Conservation (phyloP, 441 rosid genomes). For the Lepidium campestre region DNA sequence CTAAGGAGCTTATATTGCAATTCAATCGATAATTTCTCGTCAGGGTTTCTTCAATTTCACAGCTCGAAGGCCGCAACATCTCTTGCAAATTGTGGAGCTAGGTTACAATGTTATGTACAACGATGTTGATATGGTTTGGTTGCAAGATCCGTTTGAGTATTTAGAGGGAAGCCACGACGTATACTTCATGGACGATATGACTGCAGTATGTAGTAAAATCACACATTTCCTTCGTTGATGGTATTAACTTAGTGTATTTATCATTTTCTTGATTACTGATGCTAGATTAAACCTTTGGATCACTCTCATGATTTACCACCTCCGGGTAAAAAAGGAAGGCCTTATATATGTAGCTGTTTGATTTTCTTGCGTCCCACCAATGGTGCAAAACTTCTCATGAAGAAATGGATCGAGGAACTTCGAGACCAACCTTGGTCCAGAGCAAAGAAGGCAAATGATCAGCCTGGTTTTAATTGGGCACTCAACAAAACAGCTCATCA, state of each 20-base stretch:
- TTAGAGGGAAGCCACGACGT: conserved; percentile 74
- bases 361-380: conserved; percentile 69
- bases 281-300: conserved; percentile 72
- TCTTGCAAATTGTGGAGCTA: conserved; percentile 77
- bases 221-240: background rate
- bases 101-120: conserved; percentile 97
- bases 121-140: conserved; percentile 98
- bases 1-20: background rate
- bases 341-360: conserved; percentile 93
- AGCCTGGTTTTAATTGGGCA: conserved; percentile 96
- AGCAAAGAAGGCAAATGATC: conserved; percentile 72
- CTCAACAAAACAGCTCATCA: conserved; percentile 64
- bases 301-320: conserved; percentile 83
- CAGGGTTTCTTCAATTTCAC: conserved; percentile 97
- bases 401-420: conserved; percentile 86
- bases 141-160: conserved; percentile 80
- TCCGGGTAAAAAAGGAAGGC: conserved; percentile 76
- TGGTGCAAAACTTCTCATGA: conserved; percentile 84
- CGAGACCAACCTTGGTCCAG: conserved; percentile 54
- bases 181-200: conserved; percentile 91
- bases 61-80: conserved; percentile 75
- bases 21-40: background rate
- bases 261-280: background rate
- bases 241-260: background rate
- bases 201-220: conserved; percentile 48